phyloP scores from a whole-genome alignment of 2,329 filamentous ascomycete species.

The Microascus cirrosus region DNA sequence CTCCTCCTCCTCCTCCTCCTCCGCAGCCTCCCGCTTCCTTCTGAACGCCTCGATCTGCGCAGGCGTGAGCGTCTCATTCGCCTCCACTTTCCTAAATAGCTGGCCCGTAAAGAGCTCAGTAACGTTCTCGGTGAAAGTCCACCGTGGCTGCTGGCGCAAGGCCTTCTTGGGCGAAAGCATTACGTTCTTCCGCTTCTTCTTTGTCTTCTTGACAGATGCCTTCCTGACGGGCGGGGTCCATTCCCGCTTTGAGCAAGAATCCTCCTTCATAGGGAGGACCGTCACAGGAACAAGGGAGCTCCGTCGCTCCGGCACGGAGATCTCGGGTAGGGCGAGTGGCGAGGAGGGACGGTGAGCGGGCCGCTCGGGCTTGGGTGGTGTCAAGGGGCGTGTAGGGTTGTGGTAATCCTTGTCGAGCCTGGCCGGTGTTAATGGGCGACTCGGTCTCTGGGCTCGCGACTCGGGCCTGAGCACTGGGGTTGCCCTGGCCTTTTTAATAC shows the following conservation, averaged over 20 bases:
- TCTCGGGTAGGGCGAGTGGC: neutral
- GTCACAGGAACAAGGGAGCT: neutral
- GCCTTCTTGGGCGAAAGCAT: neutral
- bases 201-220: neutral
- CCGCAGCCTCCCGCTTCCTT: constrained; percentile 17
- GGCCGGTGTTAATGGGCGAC: neutral
- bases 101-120: constrained; percentile 44
- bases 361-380: neutral
- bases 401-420: neutral
- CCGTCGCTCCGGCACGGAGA: neutral
- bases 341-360: neutral
- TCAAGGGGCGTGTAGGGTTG: no score
- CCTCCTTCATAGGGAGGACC: neutral
- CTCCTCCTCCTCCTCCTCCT: constrained; percentile 8
- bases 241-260: neutral
- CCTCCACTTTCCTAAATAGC: constrained; percentile 43
- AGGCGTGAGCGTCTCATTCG: constrained; percentile 47
- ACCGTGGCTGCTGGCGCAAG: constrained; percentile 21
- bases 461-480: neutral
- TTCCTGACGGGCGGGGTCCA: neutral
- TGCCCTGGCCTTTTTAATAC: neutral
- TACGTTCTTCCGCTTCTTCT: neutral
- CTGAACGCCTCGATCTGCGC: constrained; percentile 35
- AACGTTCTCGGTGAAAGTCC: constrained; percentile 45
- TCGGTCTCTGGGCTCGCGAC: neutral